These are phyloP conservation scores for Endotrypanum monterogeii DNA, from an alignment of 208 protist species.

Conservation along the genomic window DNA sequence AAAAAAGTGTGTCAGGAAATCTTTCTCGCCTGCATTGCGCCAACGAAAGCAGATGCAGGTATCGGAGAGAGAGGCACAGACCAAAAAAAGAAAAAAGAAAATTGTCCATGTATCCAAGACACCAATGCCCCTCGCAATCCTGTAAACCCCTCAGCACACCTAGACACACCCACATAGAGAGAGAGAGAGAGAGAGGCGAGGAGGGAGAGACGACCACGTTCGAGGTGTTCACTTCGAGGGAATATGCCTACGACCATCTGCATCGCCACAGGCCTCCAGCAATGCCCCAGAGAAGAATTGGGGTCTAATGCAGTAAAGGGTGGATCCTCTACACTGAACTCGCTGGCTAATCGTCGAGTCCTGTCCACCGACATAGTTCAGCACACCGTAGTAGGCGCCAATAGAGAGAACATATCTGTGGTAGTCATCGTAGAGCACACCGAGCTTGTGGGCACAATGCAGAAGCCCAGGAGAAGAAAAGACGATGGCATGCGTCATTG, in stretches of 20 bases:
- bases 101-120: no score
- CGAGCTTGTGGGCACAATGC: constrained; percentile 43
- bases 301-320: constrained; percentile 40
- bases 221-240: not conserved
- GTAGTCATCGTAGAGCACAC: constrained; percentile 34
- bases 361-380: constrained; percentile 63
- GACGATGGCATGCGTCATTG: constrained; percentile 46
- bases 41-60: not conserved
- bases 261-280: constrained; percentile 36
- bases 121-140: not conserved
- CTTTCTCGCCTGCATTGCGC: not conserved
- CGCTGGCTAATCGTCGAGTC: constrained; percentile 53
- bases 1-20: not conserved
- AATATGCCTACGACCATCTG: constrained; percentile 27
- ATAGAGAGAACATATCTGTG: constrained; percentile 58
- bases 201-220: no score
- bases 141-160: no score
- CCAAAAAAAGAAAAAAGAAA: not conserved
- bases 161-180: not conserved
- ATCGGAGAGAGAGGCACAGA: not conserved
- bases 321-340: constrained; percentile 34
- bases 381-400: constrained; percentile 40
- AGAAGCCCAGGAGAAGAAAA: constrained; percentile 65
- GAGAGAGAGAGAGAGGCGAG: no score
- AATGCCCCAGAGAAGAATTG: constrained; percentile 47